A percentile compares a stretch with the other conserved stretches of the same genome.
phyloP scores from a whole-genome alignment of 371 early-diverging fungal species.

The Mortierella sp. region DNA sequence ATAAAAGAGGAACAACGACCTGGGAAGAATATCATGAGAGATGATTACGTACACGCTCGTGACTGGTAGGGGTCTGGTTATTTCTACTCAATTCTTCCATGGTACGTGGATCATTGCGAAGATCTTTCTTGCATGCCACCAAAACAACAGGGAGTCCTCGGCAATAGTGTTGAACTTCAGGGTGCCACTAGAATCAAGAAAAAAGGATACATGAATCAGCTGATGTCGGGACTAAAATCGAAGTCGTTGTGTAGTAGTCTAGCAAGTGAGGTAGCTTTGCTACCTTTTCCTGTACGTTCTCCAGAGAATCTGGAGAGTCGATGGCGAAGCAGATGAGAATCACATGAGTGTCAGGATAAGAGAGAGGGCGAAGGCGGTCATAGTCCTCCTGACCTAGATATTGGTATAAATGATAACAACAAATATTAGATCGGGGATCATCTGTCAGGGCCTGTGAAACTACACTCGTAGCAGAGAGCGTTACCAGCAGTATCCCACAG shows the following conservation, averaged over 20 bases:
- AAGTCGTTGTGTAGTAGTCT: background rate
- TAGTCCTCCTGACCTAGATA: constrained; percentile 90
- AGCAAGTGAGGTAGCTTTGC: constrained; percentile 6
- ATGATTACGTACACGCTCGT: background rate
- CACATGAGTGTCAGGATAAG: constrained; percentile 97
- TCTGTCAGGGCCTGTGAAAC: too few relatives aligned
- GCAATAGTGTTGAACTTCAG: constrained; percentile 92
- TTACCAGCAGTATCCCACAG: constrained; percentile 84
- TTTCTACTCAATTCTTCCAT: background rate
- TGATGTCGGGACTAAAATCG: background rate
- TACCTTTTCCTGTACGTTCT: constrained; percentile 92
- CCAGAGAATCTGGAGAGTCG: constrained; percentile 94
- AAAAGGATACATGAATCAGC: background rate
- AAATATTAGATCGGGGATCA: too few relatives aligned
- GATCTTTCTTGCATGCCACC: constrained; percentile 93
- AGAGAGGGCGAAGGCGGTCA: constrained; percentile 95
- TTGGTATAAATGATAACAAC: too few relatives aligned
- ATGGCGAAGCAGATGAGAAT: constrained; percentile 95
- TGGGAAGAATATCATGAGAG: background rate
- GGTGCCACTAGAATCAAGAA: constrained; percentile 81
- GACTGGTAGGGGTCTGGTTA: background rate
- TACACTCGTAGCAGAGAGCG: background rate
- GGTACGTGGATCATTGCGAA: constrained; percentile 77
- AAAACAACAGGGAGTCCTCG: constrained; percentile 88
- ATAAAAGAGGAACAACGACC: background rate